These are phyloP conservation scores for Fusarium agapanthi DNA, from an alignment of 2,329 filamentous ascomycete species.

Conservation along the genomic window DNA sequence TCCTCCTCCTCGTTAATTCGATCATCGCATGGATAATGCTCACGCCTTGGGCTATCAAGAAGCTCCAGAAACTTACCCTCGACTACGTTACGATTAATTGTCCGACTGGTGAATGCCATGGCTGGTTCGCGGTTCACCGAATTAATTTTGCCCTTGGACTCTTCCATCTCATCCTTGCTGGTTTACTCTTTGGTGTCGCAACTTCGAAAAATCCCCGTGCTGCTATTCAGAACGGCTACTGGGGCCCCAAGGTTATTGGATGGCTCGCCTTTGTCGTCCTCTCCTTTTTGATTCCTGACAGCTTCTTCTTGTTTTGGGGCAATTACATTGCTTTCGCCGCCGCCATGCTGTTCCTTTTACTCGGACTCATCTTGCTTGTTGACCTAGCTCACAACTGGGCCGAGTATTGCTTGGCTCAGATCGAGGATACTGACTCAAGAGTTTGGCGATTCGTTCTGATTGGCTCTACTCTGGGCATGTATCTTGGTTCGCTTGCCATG, in stretches of 20 bases:
- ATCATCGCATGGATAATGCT: slow-evolving; percentile 99
- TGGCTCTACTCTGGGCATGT: slow-evolving; percentile 94
- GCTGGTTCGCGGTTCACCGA: slow-evolving; percentile 94
- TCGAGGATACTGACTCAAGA: slow-evolving; percentile 86
- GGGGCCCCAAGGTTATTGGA: slow-evolving; percentile 92
- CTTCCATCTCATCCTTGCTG: slow-evolving; percentile 88
- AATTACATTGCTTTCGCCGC: slow-evolving; percentile 90
- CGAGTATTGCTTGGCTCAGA: slow-evolving; percentile 92
- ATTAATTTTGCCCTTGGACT: slow-evolving; percentile 97
- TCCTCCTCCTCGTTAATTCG: slow-evolving; percentile 95
- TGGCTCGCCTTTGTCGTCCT: slow-evolving; percentile 89
- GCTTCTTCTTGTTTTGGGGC: slow-evolving; percentile 94
- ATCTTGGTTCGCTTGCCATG: slow-evolving; percentile 88
- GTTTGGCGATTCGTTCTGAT: slow-evolving; percentile 89
- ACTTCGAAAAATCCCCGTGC: slow-evolving; percentile 89
- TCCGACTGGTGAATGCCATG: slow-evolving; percentile 88
- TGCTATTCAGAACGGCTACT: slow-evolving; percentile 95
- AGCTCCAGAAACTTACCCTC: slow-evolving; percentile 88
- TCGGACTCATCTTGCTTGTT: slow-evolving; percentile 90
- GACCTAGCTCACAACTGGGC: slow-evolving; percentile 98
- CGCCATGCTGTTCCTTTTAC: slow-evolving; percentile 91
- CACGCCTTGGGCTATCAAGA: slow-evolving; percentile 97
- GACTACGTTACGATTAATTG: slow-evolving; percentile 98
- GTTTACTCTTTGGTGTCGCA: slow-evolving; percentile 85
- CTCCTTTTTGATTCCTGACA: slow-evolving; percentile 94